A percentile compares a stretch with the other conserved stretches of the same genome.
Evolutionary conservation across 2,329 filamentous ascomycete genomes (phyloP).

Genomic region (Endothia cerciana): DNA sequence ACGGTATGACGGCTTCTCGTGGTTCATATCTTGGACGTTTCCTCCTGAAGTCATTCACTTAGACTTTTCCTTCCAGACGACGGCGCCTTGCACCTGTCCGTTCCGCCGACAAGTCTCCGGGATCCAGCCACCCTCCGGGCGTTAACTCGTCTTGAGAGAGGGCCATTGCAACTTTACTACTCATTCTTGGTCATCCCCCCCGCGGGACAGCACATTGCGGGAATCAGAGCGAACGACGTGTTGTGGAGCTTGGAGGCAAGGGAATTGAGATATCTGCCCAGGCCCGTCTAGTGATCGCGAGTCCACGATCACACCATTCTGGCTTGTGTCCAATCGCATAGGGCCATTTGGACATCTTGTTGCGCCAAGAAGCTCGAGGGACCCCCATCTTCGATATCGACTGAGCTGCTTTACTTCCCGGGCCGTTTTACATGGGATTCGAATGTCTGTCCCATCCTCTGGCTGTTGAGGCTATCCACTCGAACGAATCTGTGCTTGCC

Average conservation of each 20-base stretch:
- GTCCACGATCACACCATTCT: not conserved
- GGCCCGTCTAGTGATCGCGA: not conserved
- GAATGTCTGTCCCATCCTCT: constrained; percentile 3
- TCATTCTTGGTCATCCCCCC: not conserved
- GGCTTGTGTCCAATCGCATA: not conserved
- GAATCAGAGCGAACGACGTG: not conserved
- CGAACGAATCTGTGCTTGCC: constrained; percentile 21
- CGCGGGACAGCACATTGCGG: not conserved
- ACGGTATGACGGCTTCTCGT: not conserved
- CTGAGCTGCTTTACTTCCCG: constrained; percentile 7
- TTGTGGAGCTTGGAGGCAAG: not conserved
- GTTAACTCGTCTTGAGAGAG: not conserved
- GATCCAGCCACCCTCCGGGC: not conserved
- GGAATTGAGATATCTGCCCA: not conserved
- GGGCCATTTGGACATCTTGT: not conserved
- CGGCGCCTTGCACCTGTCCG: not conserved
- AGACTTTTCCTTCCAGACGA: not conserved
- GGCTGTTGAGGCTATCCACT: constrained; percentile 1
- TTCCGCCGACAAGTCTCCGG: not conserved
- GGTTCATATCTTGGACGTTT: not conserved
- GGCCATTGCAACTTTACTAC: not conserved
- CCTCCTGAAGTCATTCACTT: not conserved
- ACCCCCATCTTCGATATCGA: not conserved
- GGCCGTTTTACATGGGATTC: constrained; percentile 1
- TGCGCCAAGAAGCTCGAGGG: not conserved